These are phyloP conservation scores for Paramecium octaurelia DNA, from an alignment of 73 alveolate genomes.

Conservation along the genomic window DNA sequence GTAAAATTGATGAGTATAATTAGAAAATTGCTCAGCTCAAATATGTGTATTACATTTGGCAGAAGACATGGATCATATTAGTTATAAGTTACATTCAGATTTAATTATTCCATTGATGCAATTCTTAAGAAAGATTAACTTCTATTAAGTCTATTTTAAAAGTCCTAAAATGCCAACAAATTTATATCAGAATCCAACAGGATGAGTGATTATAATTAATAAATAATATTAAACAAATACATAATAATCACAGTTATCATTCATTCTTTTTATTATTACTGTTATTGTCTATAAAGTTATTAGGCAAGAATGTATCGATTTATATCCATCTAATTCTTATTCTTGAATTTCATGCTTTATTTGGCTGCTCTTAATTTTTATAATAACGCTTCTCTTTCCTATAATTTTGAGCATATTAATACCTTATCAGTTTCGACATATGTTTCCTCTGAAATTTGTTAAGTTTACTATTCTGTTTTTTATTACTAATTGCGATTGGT, in stretches of 20 bases:
- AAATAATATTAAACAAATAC: not conserved
- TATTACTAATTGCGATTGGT: conserved; percentile 22
- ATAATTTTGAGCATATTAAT: not conserved
- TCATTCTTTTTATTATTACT: not conserved
- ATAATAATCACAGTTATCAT: not conserved
- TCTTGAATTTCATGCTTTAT: not conserved
- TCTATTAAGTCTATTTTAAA: not conserved
- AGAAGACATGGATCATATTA: conserved; percentile 80
- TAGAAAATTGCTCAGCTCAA: conserved; percentile 68
- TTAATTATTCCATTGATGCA: not conserved
- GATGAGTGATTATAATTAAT: not conserved
- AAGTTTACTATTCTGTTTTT: not conserved
- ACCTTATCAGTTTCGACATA: not conserved
- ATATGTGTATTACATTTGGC: conserved; percentile 79
- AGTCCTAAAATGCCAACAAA: not conserved
- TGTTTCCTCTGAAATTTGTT: not conserved
- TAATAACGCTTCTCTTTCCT: conserved; percentile 55
- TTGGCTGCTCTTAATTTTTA: conserved; percentile 57
- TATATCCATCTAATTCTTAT: not conserved
- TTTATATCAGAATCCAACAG: not conserved
- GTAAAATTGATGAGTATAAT: not conserved
- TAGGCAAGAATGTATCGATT: not conserved
- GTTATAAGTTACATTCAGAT: conserved; percentile 58
- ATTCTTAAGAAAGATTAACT: not conserved
- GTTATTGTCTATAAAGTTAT: not conserved